Base-by-base conservation (phyloP, 1,284 basidiomycete genomes). In the Trichosporon inkin region DNA sequence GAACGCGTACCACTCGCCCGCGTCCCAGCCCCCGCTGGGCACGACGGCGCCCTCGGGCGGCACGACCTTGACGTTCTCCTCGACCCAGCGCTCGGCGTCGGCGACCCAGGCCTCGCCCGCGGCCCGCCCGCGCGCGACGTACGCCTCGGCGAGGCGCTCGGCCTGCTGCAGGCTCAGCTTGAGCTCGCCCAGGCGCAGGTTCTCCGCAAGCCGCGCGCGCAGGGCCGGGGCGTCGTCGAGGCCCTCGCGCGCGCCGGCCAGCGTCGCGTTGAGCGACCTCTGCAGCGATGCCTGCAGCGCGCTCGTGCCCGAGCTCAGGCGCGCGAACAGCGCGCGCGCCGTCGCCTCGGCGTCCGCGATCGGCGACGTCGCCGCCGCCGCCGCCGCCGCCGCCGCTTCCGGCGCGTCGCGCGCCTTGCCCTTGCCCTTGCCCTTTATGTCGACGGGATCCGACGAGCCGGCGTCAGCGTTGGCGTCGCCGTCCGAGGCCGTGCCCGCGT, bases 51-150 rank as follows among this genome's bases (percentile, higher is more conserved):
- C 83, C 41, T 88, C 86, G 0, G 92, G 92, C 0, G 92, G 92
- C 10, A 96, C 81, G 55, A 96, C 87, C 73, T 90, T 90, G 67
- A 96, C 89, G 11, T 90, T 91, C n/a, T 77, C 75, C 53, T 68
- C 72, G 58, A 76, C 67, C 74, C 74, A 76, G 20, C 80, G 84
- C 71, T 92, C 90, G 65, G 88, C 88, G 75, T 87, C 86, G 41
- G 85, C 83, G 24, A 92, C 52, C 52, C 38, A 55, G 75, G 86
- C 86, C 36, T 84, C 82, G 53, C 55, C 84, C 6, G 89, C 87
- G 67, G 87, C 86, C 66, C 83, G 56, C 66, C 88, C 87, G 77
- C 87, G 87, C 41, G 85, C 82, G 32, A 94, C 74, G 63, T 80
- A 80, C 41, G 78, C 79, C 58, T 80, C 79, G 14, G 88, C 88